Evolutionary conservation across 2,329 filamentous ascomycete genomes (phyloP).

Genomic region (Tolypocladium pustulatum): DNA sequence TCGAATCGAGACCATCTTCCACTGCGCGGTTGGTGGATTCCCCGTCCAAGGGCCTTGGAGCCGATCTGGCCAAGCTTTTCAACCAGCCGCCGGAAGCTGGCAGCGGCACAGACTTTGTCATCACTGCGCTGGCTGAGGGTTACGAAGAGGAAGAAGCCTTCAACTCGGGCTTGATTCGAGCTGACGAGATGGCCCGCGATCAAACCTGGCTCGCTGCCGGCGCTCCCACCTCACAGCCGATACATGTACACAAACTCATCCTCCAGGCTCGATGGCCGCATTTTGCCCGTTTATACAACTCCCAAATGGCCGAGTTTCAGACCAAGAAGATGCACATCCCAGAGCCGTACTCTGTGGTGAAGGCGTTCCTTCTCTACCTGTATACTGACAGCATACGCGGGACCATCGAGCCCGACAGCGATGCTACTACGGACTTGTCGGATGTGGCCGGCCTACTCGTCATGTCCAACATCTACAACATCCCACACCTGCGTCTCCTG

Average conservation of each 20-base stretch:
- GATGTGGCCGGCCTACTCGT: constrained; percentile 92
- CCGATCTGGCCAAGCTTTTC: constrained; percentile 78
- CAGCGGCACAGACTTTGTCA: constrained; percentile 80
- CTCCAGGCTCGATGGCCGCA: constrained; percentile 94
- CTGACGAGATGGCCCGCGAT: constrained; percentile 29
- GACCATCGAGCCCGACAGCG: constrained; percentile 40
- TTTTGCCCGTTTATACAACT: constrained; percentile 81
- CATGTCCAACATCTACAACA: constrained; percentile 97
- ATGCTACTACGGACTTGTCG: constrained; percentile 65
- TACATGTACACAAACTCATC: constrained; percentile 92
- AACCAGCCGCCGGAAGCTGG: constrained; percentile 75
- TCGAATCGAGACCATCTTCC: constrained; percentile 38
- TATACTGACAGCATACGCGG: constrained; percentile 85
- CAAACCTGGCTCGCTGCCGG: constrained; percentile 51
- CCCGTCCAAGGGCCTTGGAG: constrained; percentile 61
- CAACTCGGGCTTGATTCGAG: constrained; percentile 37
- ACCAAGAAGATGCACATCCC: constrained; percentile 97
- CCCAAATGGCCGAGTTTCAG: constrained; percentile 96
- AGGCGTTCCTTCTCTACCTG: constrained; percentile 89
- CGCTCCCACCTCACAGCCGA: constrained; percentile 63
- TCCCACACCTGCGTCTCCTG: constrained; percentile 80
- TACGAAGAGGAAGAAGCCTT: constrained; percentile 57
- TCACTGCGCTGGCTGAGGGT: constrained; percentile 79
- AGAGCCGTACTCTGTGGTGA: constrained; percentile 88
- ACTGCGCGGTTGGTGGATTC: constrained; percentile 37